These are phyloP conservation scores for Emergomyces pasteurianus DNA, from an alignment of 2,329 filamentous ascomycete genomes.

Conservation along the genomic window DNA sequence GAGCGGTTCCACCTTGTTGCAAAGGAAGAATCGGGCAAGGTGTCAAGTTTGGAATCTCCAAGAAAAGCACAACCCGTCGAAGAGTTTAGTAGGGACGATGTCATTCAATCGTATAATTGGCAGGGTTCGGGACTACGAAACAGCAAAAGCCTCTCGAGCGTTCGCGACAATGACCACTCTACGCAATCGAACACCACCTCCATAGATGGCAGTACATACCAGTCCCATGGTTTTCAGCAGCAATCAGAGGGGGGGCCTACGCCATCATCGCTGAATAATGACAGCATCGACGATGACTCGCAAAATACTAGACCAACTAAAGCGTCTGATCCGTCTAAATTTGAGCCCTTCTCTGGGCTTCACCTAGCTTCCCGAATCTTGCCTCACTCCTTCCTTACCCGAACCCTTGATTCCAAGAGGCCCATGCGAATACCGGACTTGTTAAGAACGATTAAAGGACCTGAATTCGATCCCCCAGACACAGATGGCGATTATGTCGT, in stretches of 20 bases:
- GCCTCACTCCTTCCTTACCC: constrained; percentile 65
- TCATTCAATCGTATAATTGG: constrained; percentile 31
- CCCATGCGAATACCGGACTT: constrained; percentile 69
- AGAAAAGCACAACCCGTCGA: constrained; percentile 37
- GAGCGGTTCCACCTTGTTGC: constrained; percentile 31
- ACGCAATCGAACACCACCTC: neutral
- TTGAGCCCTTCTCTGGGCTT: constrained; percentile 75
- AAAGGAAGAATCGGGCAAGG: constrained; percentile 14
- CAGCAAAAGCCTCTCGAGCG: constrained; percentile 24
- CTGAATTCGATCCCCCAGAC: constrained; percentile 67
- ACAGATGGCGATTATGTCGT: constrained; percentile 83
- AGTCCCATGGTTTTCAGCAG: constrained; percentile 11
- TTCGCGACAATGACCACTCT: constrained; percentile 9
- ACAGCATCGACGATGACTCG: constrained; percentile 13
- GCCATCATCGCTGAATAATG: neutral
- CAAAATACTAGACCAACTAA: constrained; percentile 12
- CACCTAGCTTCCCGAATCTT: constrained; percentile 76
- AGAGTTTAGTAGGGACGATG: constrained; percentile 52
- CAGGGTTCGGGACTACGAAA: constrained; percentile 20
- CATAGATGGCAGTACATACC: neutral
- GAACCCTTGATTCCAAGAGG: constrained; percentile 67
- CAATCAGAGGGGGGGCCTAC: neutral
- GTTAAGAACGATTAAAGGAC: constrained; percentile 66
- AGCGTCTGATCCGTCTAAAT: constrained; percentile 46
- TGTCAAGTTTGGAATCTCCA: constrained; percentile 31